Base-by-base conservation (phyloP, 768 basidiomycete genomes). In the Suillus tomentosus region DNA sequence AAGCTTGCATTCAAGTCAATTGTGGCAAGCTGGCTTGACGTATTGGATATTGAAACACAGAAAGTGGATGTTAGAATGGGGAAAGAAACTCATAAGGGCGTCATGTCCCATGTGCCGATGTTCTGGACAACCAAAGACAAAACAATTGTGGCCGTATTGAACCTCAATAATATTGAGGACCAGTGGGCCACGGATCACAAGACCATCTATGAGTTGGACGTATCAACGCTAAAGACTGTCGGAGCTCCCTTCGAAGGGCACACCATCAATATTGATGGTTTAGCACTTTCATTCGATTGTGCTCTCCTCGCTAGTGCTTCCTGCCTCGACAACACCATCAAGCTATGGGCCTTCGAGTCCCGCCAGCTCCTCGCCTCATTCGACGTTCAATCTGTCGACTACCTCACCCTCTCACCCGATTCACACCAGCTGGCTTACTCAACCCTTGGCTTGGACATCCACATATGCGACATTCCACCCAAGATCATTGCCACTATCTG, bases 51-150 rank as follows among this genome's bases (percentile, higher is more conserved):
- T 17, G 19, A n/a, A 47, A 47, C 9, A 47, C 45, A 47, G 8
- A 43, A 43, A 43, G 17, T 47, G 9, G 45, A 47, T 47, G 45
- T n/a, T n/a, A n/a, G 45, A 19, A 17, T n/a, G 19, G 45, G 45
- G n/a, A 47, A n/a, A 47, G 5, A 31, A 31, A 4, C 31, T 31
- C 3, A 31, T 31, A 31, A 31, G 31, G 3, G 31, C 31, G 31
- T 31, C 31, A 5, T 31, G 15, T 11, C 45, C 9, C 0, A 10
- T 47, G 9, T 3, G 3, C 45, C 45, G 4, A n/a, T 47, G 45
- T 47, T 47, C n/a, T 47, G 45, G 45, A 47, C 45, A 47, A 47
- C 45, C 45, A 47, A 47, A 47, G 45, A 47, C 45, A 47, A n/a
- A 47, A 47, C 45, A 10, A 10, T n/a, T 0, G 45, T 47, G 9